Evolutionary conservation across 148 eudicot genomes (phyloP).

Genomic region (Cornus florida): DNA sequence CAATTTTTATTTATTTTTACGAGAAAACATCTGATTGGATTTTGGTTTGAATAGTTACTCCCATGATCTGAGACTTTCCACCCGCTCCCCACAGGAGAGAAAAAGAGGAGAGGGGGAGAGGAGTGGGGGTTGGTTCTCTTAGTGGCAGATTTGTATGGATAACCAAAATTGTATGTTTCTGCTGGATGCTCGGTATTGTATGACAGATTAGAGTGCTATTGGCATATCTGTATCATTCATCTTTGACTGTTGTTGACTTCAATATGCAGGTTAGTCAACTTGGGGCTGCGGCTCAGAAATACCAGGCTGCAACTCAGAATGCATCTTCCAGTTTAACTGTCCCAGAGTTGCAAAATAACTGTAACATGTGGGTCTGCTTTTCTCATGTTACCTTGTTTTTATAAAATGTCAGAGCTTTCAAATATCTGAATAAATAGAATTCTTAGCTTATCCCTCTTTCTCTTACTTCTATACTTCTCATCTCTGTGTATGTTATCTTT

Average conservation of each 20-base stretch:
- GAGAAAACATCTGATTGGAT: background rate
- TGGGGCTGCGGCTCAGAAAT: conserved; percentile 91
- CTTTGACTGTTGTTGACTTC: conserved; percentile 14
- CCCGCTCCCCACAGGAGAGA: background rate
- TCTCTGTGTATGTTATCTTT: background rate
- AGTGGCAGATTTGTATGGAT: no score
- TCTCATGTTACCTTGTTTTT: background rate
- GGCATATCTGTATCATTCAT: background rate
- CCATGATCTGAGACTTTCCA: background rate
- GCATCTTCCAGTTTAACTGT: conserved; percentile 64
- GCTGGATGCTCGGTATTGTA: background rate
- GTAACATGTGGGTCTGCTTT: conserved; percentile 71
- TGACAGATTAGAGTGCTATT: background rate
- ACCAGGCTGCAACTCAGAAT: conserved; percentile 83
- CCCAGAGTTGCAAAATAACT: conserved; percentile 85
- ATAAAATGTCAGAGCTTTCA: background rate
- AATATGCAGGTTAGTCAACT: conserved; percentile 85
- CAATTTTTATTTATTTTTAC: background rate
- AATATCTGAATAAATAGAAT: background rate
- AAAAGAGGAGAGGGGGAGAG: no score
- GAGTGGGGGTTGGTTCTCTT: no score
- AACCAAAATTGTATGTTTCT: background rate
- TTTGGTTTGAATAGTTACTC: background rate
- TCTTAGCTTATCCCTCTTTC: background rate
- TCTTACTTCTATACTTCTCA: background rate